A percentile compares a stretch with the other conserved stretches of the same genome.
Conservation (phyloP, 495 filamentous ascomycete species). For the Cudoniella acicularis region DNA sequence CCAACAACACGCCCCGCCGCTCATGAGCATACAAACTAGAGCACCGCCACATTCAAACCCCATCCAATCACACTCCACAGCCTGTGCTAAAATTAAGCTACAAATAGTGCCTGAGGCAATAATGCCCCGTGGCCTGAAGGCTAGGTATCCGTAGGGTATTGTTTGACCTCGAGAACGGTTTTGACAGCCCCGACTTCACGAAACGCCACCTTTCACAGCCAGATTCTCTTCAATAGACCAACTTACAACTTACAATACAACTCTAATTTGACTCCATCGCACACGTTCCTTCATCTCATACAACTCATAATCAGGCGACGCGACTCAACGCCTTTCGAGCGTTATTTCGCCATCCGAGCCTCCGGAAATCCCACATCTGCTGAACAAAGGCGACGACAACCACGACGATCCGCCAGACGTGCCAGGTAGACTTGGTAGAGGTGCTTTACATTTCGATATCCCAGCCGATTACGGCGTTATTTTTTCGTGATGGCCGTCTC, state of each 20-base stretch:
- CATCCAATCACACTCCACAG: too few species aligned
- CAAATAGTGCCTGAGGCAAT: too few species aligned
- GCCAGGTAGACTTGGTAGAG: not conserved
- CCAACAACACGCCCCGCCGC: not conserved
- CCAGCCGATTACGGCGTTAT: not conserved
- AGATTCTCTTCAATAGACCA: not conserved
- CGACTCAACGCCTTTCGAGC: not conserved
- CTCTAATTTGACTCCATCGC: not conserved
- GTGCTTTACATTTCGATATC: not conserved
- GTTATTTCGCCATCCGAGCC: not conserved
- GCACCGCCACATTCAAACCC: too few species aligned
- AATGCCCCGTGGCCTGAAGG: not conserved
- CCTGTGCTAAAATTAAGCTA: too few species aligned
- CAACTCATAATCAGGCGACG: not conserved
- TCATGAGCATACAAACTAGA: not conserved
- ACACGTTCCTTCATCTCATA: slow-evolving; percentile 9
- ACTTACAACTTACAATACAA: not conserved
- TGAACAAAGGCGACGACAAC: not conserved
- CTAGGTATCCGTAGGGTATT: not conserved
- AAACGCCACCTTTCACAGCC: not conserved
- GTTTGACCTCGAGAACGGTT: too few species aligned
- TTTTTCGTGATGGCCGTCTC: slow-evolving; percentile 42
- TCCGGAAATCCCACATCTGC: slow-evolving; percentile 7
- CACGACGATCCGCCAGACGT: not conserved
- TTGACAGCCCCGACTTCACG: too few species aligned